A percentile compares a stretch with the other conserved stretches of the same genome.
Evolutionary conservation across 768 basidiomycete genomes (phyloP).

Genomic region (Trametes meyenii): DNA sequence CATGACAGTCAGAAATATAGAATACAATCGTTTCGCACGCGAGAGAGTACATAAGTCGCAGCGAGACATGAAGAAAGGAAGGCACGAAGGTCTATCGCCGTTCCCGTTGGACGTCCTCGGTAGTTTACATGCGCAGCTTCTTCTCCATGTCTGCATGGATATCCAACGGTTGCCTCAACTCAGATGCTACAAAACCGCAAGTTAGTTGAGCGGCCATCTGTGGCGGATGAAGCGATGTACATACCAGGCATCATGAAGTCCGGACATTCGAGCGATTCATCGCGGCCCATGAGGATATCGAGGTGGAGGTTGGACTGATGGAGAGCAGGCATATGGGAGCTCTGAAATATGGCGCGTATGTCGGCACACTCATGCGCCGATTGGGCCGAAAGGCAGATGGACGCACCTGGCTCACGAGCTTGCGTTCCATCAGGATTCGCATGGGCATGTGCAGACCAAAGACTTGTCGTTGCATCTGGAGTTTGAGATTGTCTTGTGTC

Average conservation of each 20-base stretch:
- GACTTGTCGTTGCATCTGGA: slow-evolving; percentile 81
- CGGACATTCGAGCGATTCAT: slow-evolving; percentile 74
- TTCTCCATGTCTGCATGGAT: slow-evolving; percentile 55
- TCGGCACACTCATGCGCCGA: background rate
- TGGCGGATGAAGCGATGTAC: slow-evolving; percentile 21
- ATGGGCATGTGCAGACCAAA: slow-evolving; percentile 90
- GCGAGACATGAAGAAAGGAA: background rate
- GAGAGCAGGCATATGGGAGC: slow-evolving; percentile 64
- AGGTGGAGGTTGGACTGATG: slow-evolving; percentile 80
- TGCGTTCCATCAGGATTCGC: slow-evolving; percentile 91
- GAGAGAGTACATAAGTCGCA: background rate
- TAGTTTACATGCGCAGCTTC: slow-evolving; percentile 41
- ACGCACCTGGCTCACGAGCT: slow-evolving; percentile 76
- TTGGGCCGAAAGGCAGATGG: background rate
- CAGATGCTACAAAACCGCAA: slow-evolving; percentile 30
- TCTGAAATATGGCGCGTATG: slow-evolving; percentile 42
- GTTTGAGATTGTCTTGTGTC: slow-evolving; percentile 85
- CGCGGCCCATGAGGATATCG: slow-evolving; percentile 92
- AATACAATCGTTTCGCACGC: slow-evolving; percentile 7
- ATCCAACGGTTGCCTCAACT: slow-evolving; percentile 38
- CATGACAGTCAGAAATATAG: background rate
- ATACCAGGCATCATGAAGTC: slow-evolving; percentile 79
- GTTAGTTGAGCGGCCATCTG: background rate
- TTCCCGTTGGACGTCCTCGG: too few relatives aligned
- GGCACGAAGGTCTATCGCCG: background rate